Conservation (phyloP, 2,329 filamentous ascomycete species). For the Ophiostoma australiae region DNA sequence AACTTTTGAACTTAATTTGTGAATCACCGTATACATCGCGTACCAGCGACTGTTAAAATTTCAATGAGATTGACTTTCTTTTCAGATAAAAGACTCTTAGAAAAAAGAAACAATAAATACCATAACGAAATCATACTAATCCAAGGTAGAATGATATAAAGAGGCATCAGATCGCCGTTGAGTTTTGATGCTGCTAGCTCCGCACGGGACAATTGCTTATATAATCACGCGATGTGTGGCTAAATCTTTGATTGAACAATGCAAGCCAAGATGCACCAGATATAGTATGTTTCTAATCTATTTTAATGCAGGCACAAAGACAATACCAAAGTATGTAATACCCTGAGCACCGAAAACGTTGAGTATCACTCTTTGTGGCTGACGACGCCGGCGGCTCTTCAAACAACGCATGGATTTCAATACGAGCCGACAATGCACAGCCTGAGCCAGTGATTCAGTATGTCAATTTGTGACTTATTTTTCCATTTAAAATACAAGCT, state of each 20-base stretch:
- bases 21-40: neutral
- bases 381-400: conserved; percentile 4
- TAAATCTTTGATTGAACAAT: neutral
- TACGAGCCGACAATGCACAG: conserved; percentile 1
- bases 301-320: neutral
- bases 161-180: no score
- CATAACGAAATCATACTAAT: no score
- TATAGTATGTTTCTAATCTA: neutral
- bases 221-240: neutral
- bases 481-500: neutral
- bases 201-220: neutral
- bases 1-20: no score
- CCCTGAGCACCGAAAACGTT: neutral
- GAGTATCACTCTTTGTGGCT: neutral
- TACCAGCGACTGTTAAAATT: no score
- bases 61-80: no score
- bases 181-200: neutral
- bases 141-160: no score
- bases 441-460: neutral
- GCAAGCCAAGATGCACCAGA: neutral
- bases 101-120: no score
- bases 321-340: neutral
- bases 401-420: neutral
- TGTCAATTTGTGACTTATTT: neutral
- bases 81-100: no score